Evolutionary conservation across 2,329 filamentous ascomycete species (phyloP).

Genomic region (Aspergillus melleus): DNA sequence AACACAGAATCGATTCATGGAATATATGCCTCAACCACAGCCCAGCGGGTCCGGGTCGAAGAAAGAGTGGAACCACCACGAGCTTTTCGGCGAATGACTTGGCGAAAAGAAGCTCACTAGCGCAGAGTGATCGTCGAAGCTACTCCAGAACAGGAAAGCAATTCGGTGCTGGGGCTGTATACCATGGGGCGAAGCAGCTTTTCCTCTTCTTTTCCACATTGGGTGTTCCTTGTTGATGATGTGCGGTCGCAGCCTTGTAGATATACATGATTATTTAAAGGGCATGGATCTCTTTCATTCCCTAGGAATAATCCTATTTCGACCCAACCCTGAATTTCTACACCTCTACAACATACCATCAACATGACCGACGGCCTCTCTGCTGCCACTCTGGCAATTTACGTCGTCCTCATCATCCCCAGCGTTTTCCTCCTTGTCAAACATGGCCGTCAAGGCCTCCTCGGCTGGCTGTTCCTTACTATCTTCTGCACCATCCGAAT

Average conservation of each 20-base stretch:
- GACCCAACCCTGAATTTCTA: no score
- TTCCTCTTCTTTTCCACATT: no score
- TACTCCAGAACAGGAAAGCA: not conserved
- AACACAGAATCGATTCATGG: no score
- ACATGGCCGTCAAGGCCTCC: slow-evolving; percentile 36
- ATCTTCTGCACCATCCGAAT: slow-evolving; percentile 42
- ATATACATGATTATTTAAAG: not conserved
- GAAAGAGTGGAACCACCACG: not conserved
- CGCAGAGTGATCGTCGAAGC: not conserved
- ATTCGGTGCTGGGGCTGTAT: no score
- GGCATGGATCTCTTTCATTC: not conserved
- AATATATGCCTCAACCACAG: not conserved
- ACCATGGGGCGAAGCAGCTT: no score
- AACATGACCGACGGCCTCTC: not conserved
- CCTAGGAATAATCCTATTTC: no score
- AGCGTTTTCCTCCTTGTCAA: slow-evolving; percentile 32
- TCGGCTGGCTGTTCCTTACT: slow-evolving; percentile 43
- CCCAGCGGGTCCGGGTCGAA: not conserved
- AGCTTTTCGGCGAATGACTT: not conserved
- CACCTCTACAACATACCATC: not conserved
- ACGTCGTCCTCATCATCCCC: slow-evolving; percentile 33
- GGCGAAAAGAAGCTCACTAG: not conserved
- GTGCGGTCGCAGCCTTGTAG: no score
- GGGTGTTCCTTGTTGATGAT: no score
- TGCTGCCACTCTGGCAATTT: slow-evolving; percentile 29